phyloP scores from a whole-genome alignment of 1,284 basidiomycete genomes.

The Apiotrichum siamense region DNA sequence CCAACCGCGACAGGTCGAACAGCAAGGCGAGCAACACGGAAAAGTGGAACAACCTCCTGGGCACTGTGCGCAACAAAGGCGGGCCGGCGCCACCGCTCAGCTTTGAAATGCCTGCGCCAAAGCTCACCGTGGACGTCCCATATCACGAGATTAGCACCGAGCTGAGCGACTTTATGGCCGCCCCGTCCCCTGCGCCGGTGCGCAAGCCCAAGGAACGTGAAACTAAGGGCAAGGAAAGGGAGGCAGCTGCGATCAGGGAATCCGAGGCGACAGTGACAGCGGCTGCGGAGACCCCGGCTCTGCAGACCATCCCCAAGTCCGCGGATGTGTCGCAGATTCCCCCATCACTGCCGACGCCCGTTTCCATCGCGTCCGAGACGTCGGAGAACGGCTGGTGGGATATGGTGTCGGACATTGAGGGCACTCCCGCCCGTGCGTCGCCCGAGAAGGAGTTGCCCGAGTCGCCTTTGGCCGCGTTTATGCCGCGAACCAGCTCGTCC shows the following conservation, averaged over 20 bases:
- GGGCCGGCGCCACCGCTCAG: neutral
- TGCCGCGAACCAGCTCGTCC: too few relatives aligned
- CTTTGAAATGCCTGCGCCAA: too few relatives aligned
- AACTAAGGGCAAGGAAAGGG: too few relatives aligned
- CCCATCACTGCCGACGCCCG: neutral
- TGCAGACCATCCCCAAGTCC: too few relatives aligned
- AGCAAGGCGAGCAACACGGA: neutral
- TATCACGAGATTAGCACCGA: neutral
- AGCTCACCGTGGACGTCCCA: neutral
- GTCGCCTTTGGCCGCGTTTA: too few relatives aligned
- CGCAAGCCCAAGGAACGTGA: too few relatives aligned
- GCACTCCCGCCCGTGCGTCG: neutral
- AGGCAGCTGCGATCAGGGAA: too few relatives aligned
- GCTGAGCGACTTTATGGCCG: conserved; percentile 1
- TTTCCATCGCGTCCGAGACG: neutral
- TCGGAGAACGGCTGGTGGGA: conserved; percentile 33
- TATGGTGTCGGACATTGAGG: conserved; percentile 30
- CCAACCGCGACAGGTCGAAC: neutral
- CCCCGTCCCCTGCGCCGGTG: neutral
- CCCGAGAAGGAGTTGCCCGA: neutral
- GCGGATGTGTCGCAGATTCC: neutral
- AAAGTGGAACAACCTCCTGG: neutral
- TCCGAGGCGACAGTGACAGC: too few relatives aligned
- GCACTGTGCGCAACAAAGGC: neutral
- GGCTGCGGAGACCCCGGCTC: too few relatives aligned